phyloP scores from a whole-genome alignment of 2,329 filamentous ascomycete species.

The Aciculosporium take region DNA sequence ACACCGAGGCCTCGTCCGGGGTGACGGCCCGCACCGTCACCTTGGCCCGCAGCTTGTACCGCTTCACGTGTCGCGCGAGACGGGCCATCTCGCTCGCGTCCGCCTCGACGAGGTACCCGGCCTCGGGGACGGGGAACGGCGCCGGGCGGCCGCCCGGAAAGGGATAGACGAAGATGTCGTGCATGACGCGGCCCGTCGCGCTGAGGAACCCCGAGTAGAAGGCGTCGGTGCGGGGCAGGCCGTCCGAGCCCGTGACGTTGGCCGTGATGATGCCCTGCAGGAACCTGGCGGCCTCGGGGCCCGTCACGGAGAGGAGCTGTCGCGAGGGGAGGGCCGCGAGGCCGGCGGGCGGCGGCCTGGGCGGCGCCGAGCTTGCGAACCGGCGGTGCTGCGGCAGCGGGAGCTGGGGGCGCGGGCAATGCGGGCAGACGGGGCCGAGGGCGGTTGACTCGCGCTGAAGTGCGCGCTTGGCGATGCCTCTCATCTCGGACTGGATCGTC shows the following conservation, averaged over 20 bases:
- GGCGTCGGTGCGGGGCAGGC: slow-evolving; percentile 28
- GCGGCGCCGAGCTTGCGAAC: slow-evolving; percentile 18
- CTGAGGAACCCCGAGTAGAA: slow-evolving; percentile 80
- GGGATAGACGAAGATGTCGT: slow-evolving; percentile 85
- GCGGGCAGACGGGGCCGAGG: slow-evolving; percentile 8
- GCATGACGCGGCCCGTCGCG: slow-evolving; percentile 66
- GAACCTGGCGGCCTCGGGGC: slow-evolving; percentile 67
- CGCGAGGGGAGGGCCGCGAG: slow-evolving; percentile 53
- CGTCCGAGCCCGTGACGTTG: slow-evolving; percentile 23
- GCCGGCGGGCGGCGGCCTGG: slow-evolving; percentile 30
- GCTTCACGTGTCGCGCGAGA: slow-evolving; percentile 59
- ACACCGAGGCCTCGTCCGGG: slow-evolving; percentile 51
- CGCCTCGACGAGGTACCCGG: slow-evolving; percentile 60
- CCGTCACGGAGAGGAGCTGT: slow-evolving; percentile 63
- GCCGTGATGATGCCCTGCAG: slow-evolving; percentile 79
- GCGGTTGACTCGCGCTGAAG: slow-evolving; percentile 17
- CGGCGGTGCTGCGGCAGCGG: slow-evolving; percentile 10
- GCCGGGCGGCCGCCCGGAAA: slow-evolving; percentile 20
- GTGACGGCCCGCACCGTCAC: slow-evolving; percentile 54
- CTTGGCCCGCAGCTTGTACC: slow-evolving; percentile 76
- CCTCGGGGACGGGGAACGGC: slow-evolving; percentile 12
- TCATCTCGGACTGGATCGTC: slow-evolving; percentile 1
- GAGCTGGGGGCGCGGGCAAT: slow-evolving; percentile 10
- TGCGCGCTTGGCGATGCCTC: not conserved
- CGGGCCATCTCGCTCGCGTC: slow-evolving; percentile 50